Conservation (phyloP, 345 rosid species). For the Salix dunnii region DNA sequence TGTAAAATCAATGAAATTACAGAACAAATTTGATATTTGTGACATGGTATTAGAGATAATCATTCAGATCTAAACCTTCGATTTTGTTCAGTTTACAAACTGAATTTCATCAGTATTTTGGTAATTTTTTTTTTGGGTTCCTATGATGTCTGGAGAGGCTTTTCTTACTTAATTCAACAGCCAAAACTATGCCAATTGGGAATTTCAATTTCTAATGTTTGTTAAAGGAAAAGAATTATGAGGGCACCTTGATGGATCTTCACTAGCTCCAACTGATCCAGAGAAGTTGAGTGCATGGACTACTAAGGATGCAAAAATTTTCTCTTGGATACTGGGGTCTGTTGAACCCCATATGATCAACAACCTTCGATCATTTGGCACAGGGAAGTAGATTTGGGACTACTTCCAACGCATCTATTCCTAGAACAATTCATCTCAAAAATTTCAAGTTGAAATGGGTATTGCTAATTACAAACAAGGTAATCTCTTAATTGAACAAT, state of each 20-base stretch:
- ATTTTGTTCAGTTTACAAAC: no score
- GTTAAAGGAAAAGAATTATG: not conserved
- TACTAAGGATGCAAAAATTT: not conserved
- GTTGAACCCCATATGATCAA: not conserved
- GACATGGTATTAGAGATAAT: no score
- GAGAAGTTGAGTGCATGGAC: not conserved
- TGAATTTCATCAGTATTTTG: no score
- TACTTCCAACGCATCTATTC: not conserved
- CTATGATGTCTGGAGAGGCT: not conserved
- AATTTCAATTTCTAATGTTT: no score
- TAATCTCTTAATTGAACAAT: no score
- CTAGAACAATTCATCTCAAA: not conserved
- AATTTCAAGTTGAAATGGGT: not conserved
- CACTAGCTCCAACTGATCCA: not conserved
- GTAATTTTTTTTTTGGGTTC: no score
- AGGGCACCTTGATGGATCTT: not conserved
- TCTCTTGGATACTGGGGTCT: no score
- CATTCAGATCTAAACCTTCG: not conserved
- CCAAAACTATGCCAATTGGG: not conserved
- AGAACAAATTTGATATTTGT: no score
- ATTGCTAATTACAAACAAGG: no score
- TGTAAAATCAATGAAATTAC: fast-evolving
- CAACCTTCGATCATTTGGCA: not conserved
- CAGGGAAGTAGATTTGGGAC: not conserved
- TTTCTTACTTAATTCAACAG: no score